phyloP scores from a whole-genome alignment of 176 grass and related monocot species.

The Triticum urartu region DNA sequence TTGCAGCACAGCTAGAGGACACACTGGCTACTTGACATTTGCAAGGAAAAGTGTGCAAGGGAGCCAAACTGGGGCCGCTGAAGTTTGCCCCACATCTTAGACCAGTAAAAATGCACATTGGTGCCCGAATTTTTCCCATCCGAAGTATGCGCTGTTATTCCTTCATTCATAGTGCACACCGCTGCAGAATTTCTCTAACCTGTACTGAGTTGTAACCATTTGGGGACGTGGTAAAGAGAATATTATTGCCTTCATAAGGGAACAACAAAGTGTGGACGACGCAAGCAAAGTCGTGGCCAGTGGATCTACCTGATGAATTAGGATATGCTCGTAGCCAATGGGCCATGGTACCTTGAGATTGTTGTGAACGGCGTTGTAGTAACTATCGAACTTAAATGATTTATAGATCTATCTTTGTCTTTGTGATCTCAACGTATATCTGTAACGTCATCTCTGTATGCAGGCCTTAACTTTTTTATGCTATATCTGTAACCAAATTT shows the following conservation, averaged over 20 bases:
- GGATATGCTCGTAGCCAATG: background rate
- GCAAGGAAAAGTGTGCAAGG: conserved; percentile 52
- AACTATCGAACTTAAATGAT: too few relatives aligned
- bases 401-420: too few relatives aligned
- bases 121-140: background rate
- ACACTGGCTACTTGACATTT: conserved; percentile 92
- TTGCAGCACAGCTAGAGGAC: conserved; percentile 57
- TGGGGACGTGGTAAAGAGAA: background rate
- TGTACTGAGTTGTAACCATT: background rate
- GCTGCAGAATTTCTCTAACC: background rate
- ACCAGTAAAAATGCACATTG: background rate
- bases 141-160: background rate
- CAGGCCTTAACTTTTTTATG: too few relatives aligned
- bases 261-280: background rate
- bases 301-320: background rate
- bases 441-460: too few relatives aligned
- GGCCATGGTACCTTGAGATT: too few relatives aligned
- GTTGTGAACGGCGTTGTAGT: too few relatives aligned
- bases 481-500: too few relatives aligned
- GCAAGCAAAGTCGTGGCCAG: background rate
- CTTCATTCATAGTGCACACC: background rate
- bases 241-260: background rate
- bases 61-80: background rate
- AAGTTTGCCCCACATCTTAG: background rate
- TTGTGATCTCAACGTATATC: too few relatives aligned